phyloP scores from a whole-genome alignment of 2,329 filamentous ascomycete genomes.

The Epichloe elymi region DNA sequence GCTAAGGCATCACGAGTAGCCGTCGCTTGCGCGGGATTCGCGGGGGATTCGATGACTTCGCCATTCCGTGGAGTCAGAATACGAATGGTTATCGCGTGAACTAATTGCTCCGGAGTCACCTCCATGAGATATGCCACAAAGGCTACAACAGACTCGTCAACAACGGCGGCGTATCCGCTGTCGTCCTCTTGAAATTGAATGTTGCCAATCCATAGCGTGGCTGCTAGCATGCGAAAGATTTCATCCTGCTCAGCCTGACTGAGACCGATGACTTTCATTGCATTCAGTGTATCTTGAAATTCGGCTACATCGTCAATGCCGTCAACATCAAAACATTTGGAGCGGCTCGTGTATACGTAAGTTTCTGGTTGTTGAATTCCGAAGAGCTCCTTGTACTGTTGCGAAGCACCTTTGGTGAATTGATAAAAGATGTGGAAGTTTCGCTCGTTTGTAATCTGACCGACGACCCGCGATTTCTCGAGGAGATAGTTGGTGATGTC shows the following conservation, averaged over 20 bases:
- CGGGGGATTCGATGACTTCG: constrained; percentile 62
- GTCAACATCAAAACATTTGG: constrained; percentile 87
- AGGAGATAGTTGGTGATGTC: constrained; percentile 97
- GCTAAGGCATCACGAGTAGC: constrained; percentile 83
- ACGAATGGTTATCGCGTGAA: constrained; percentile 79
- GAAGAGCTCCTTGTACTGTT: constrained; percentile 73
- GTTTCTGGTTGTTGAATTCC: constrained; percentile 85
- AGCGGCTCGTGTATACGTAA: constrained; percentile 85
- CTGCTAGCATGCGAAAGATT: constrained; percentile 89
- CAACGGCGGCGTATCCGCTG: constrained; percentile 72
- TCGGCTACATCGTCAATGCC: constrained; percentile 88
- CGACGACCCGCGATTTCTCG: constrained; percentile 89
- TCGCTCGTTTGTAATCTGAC: constrained; percentile 87
- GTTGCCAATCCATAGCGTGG: constrained; percentile 90
- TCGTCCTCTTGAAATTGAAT: constrained; percentile 85
- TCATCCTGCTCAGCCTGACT: constrained; percentile 82
- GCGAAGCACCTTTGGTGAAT: constrained; percentile 88
- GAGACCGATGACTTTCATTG: constrained; percentile 90
- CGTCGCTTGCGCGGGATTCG: constrained; percentile 75
- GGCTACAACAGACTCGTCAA: constrained; percentile 82
- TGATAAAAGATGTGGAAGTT: constrained; percentile 99
- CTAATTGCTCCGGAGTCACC: constrained; percentile 65
- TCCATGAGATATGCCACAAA: constrained; percentile 91
- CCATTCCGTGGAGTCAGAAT: constrained; percentile 60
- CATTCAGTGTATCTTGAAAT: constrained; percentile 78